These are phyloP conservation scores for Pistacia vera DNA, from an alignment of 345 rosid genomes.

Conservation along the genomic window DNA sequence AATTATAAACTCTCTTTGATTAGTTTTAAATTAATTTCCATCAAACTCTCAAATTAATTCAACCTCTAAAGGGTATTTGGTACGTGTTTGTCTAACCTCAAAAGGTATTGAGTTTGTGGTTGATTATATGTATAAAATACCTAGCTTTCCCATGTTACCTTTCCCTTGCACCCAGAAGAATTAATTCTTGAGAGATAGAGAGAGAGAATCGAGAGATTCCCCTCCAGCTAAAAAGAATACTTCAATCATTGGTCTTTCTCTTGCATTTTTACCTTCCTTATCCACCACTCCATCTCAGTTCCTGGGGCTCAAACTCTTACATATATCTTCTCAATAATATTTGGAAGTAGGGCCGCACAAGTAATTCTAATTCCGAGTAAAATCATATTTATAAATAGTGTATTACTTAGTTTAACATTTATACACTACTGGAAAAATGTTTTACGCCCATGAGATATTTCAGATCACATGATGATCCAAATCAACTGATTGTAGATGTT, in stretches of 20 bases:
- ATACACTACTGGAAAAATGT: too few species aligned
- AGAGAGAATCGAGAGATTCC: constrained; percentile 30
- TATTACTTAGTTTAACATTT: too few species aligned
- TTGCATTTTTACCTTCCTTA: constrained; percentile 29
- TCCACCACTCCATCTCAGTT: constrained; percentile 34
- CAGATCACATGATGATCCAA: too few species aligned
- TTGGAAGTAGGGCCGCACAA: too few species aligned
- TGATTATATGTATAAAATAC: background rate
- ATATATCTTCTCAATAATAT: too few species aligned
- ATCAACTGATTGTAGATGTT: too few species aligned
- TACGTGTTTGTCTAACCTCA: constrained; percentile 8
- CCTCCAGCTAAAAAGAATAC: constrained; percentile 44
- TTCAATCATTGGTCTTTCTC: constrained; percentile 32
- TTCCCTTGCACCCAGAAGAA: background rate
- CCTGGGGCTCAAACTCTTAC: background rate
- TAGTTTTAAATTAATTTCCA: background rate
- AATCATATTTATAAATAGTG: too few species aligned
- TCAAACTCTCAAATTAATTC: background rate
- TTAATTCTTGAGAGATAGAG: background rate
- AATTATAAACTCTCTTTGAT: background rate
- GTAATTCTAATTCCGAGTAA: too few species aligned
- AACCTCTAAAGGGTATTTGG: background rate
- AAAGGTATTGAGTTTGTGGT: constrained; percentile 4
- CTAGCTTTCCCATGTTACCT: constrained; percentile 11
- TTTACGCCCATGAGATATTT: too few species aligned